Evolutionary conservation across 331 rosid species (phyloP).

Genomic region (Pyracantha coccinea): DNA sequence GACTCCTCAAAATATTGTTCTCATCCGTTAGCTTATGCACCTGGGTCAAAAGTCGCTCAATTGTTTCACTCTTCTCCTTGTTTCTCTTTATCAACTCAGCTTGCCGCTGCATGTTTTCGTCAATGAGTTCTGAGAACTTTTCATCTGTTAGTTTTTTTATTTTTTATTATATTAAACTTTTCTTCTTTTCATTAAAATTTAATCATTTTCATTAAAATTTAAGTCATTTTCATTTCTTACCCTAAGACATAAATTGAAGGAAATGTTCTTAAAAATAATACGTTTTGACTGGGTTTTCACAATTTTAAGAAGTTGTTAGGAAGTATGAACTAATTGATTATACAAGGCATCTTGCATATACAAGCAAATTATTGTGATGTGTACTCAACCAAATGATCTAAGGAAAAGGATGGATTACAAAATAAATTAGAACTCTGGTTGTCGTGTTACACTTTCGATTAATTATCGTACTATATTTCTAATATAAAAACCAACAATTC

Average conservation of each 20-base stretch:
- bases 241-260: background rate
- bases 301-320: background rate
- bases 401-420: background rate
- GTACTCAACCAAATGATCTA: background rate
- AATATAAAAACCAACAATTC: background rate
- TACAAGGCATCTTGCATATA: background rate
- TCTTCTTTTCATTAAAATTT: too few species aligned
- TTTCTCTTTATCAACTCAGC: background rate
- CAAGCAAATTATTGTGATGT: background rate
- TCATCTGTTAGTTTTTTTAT: background rate
- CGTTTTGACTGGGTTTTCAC: background rate
- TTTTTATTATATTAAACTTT: too few species aligned
- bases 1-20: background rate
- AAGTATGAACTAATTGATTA: background rate
- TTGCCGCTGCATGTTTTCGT: slow-evolving; percentile 1
- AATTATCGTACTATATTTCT: background rate
- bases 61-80: background rate
- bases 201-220: too few species aligned
- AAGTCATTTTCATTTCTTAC: background rate
- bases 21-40: background rate
- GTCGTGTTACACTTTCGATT: too few species aligned
- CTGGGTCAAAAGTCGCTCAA: background rate
- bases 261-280: too few species aligned
- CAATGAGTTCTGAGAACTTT: background rate
- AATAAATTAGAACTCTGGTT: too few species aligned